A percentile compares a stretch with the other conserved stretches of the same genome.
Evolutionary conservation across 2,329 filamentous ascomycete genomes (phyloP).

Genomic region (Ascosphaera aggregata): DNA sequence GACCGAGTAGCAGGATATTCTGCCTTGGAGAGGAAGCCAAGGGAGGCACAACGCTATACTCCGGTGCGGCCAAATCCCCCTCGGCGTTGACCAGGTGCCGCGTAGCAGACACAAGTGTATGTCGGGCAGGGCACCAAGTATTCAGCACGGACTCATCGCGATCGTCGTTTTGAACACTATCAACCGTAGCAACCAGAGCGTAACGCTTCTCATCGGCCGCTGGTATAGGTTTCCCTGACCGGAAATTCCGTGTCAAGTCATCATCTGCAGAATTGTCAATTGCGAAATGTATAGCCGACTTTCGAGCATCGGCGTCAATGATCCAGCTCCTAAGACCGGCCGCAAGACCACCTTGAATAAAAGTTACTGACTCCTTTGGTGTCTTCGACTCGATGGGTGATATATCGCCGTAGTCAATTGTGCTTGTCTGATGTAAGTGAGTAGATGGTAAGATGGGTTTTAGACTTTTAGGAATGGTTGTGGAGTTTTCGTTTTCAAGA

Average conservation of each 20-base stretch:
- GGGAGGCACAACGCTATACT: too few species aligned
- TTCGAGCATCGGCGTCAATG: slow-evolving; percentile 14
- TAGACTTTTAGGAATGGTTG: too few species aligned
- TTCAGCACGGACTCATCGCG: slow-evolving; percentile 4
- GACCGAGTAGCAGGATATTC: slow-evolving; percentile 4
- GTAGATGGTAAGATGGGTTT: too few species aligned
- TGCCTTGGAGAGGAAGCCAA: too few species aligned
- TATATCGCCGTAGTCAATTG: too few species aligned
- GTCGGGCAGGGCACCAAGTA: slow-evolving; percentile 1
- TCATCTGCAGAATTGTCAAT: background rate
- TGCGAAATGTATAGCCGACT: slow-evolving; percentile 3
- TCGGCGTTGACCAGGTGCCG: background rate
- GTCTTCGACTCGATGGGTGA: too few species aligned
- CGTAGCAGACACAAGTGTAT: background rate
- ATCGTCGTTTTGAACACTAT: background rate
- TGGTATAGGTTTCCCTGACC: slow-evolving; percentile 1
- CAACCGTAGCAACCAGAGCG: background rate
- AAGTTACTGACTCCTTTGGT: too few species aligned
- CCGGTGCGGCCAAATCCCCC: too few species aligned
- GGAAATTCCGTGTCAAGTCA: background rate
- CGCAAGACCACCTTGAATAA: slow-evolving; percentile 18
- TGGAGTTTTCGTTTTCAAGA: too few species aligned
- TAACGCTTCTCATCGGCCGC: background rate
- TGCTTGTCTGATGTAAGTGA: too few species aligned
- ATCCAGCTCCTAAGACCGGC: slow-evolving; percentile 19